Percentiles rank a stretch among this genome's conserved stretches.
Conservation (phyloP, 179 eudicot species). For the Silene vulgaris region DNA sequence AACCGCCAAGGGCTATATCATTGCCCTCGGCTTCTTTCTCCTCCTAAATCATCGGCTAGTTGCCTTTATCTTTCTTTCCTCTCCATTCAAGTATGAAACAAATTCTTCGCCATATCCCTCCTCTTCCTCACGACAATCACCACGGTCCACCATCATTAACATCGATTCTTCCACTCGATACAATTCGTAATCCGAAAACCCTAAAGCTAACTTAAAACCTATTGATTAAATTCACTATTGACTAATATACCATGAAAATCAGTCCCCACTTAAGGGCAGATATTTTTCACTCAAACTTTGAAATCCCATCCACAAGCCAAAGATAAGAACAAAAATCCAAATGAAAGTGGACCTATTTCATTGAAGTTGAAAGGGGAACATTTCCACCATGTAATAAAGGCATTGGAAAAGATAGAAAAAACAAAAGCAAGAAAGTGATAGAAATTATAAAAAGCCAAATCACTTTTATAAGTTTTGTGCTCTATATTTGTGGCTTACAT, state of each 20-base stretch:
- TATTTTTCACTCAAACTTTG: neutral
- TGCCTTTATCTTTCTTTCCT: too few species aligned
- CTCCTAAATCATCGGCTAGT: too few species aligned
- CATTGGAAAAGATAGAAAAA: neutral
- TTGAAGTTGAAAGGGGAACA: slow-evolving; percentile 13
- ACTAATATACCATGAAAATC: neutral
- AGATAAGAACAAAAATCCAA: slow-evolving; percentile 9
- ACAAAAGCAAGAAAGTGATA: slow-evolving; percentile 6
- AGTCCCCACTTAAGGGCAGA: neutral
- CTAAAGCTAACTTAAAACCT: neutral
- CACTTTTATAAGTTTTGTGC: slow-evolving; percentile 11
- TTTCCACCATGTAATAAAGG: slow-evolving; percentile 10
- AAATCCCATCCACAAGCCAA: slow-evolving; percentile 13
- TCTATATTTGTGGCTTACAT: slow-evolving; percentile 5
- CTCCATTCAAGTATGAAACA: too few species aligned
- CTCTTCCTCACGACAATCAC: too few species aligned
- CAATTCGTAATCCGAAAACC: neutral
- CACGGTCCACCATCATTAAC: too few species aligned
- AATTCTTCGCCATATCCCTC: too few species aligned
- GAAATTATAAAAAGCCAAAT: slow-evolving; percentile 13
- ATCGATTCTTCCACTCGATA: neutral
- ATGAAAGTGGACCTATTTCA: neutral
- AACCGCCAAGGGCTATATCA: too few species aligned
- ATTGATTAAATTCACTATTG: neutral
- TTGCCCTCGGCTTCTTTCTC: too few species aligned